These are phyloP conservation scores for Cytospora schulzeri DNA, from an alignment of 2,329 filamentous ascomycete genomes.

Conservation along the genomic window DNA sequence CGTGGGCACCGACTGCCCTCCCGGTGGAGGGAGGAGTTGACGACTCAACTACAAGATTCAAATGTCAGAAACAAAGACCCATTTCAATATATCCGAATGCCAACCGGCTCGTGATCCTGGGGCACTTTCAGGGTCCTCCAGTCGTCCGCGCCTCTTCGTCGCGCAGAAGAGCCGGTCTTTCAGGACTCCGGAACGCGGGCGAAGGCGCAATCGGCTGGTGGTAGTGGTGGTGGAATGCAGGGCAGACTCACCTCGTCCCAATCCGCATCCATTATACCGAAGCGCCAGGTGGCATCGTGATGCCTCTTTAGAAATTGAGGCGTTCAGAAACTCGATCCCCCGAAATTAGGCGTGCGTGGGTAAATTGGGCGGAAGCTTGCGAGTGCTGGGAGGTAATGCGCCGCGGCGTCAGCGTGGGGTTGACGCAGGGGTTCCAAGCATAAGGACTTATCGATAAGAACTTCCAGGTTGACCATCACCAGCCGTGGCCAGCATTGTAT, in stretches of 20 bases:
- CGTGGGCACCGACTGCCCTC: slow-evolving; percentile 63
- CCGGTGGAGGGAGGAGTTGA: slow-evolving; percentile 77
- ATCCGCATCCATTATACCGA: slow-evolving; percentile 61
- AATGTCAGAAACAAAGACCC: slow-evolving; percentile 11
- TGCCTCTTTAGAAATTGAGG: slow-evolving; percentile 4
- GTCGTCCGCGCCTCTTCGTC: slow-evolving; percentile 9
- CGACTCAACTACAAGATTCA: slow-evolving; percentile 66
- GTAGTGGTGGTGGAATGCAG: slow-evolving; percentile 10
- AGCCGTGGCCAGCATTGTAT: not conserved
- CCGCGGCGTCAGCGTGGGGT: slow-evolving; percentile 20
- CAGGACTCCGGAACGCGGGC: slow-evolving; percentile 10
- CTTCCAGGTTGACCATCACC: not conserved
- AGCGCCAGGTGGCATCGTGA: slow-evolving; percentile 29
- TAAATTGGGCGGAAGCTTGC: not conserved
- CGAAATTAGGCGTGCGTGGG: slow-evolving; percentile 1
- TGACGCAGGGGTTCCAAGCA: slow-evolving; percentile 2
- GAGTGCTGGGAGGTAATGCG: not conserved
- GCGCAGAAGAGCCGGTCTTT: slow-evolving; percentile 7
- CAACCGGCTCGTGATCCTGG: not conserved
- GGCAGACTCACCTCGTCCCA: slow-evolving; percentile 63
- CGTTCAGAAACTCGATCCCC: not conserved
- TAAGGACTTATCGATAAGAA: slow-evolving; percentile 15
- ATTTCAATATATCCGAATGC: slow-evolving; percentile 4
- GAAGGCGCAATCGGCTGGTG: not conserved
- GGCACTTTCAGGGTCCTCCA: not conserved